phyloP scores from a whole-genome alignment of 345 rosid genomes.

The Psidium guajava region DNA sequence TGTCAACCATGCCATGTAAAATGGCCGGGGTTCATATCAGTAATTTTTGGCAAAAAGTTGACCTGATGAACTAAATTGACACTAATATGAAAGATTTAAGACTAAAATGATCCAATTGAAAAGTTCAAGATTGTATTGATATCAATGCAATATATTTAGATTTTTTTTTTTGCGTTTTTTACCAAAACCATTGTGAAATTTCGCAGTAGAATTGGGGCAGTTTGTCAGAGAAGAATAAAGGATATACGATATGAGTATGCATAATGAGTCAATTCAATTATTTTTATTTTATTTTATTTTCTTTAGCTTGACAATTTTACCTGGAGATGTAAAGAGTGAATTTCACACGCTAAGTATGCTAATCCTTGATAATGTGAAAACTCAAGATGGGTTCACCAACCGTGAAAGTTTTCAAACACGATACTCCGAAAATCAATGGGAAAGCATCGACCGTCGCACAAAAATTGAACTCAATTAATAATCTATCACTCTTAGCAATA shows the following conservation, averaged over 20 bases:
- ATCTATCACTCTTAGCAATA: neutral
- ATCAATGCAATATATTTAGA: no score
- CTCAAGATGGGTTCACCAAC: neutral
- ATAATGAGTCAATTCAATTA: no score
- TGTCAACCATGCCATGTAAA: no score
- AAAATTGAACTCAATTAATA: neutral
- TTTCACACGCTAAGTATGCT: neutral
- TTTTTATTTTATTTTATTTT: no score
- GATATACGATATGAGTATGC: neutral
- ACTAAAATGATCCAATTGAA: no score
- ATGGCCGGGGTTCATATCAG: fast-evolving
- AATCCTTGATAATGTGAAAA: neutral
- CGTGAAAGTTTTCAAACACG: neutral
- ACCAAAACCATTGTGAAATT: no score
- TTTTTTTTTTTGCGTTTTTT: no score
- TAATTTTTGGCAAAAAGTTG: no score
- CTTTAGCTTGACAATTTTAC: no score
- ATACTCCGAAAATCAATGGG: neutral
- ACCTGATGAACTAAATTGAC: no score
- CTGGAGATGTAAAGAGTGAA: neutral
- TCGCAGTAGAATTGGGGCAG: neutral
- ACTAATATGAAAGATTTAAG: no score
- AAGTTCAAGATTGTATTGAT: no score
- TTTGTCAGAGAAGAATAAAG: neutral
- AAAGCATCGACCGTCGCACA: neutral